phyloP scores from a whole-genome alignment of 2,329 filamentous ascomycete genomes.

The Colletotrichum sp. region DNA sequence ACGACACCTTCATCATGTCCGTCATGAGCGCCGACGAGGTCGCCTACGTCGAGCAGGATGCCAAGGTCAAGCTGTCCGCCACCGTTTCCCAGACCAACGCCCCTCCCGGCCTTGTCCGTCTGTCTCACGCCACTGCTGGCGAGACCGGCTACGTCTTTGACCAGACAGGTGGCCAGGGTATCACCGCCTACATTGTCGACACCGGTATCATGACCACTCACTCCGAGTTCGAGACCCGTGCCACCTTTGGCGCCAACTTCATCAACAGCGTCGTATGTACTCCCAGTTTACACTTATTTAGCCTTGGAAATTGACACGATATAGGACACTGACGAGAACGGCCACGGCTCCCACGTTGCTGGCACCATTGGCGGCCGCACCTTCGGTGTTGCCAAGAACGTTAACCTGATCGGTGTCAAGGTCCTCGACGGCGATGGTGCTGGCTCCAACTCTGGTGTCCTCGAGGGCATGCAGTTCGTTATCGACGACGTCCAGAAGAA shows the following conservation, averaged over 20 bases:
- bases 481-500: constrained; percentile 48
- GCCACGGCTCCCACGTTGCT: constrained; percentile 69
- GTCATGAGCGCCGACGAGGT: constrained; percentile 56
- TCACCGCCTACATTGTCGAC: constrained; percentile 69
- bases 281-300: too few species aligned
- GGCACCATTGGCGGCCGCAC: constrained; percentile 66
- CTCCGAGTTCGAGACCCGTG: constrained; percentile 61
- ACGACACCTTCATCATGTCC: constrained; percentile 52
- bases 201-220: constrained; percentile 66
- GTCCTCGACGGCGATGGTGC: constrained; percentile 57
- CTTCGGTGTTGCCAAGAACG: constrained; percentile 67
- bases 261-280: constrained; percentile 50
- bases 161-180: constrained; percentile 55
- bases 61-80: constrained; percentile 47
- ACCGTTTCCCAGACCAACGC: constrained; percentile 58
- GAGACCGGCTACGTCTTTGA: constrained; percentile 55
- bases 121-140: constrained; percentile 49
- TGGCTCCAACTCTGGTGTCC: constrained; percentile 56
- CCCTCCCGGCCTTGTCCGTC: constrained; percentile 56
- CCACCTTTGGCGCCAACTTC: constrained; percentile 58
- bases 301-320: not conserved
- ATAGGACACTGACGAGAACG: constrained; percentile 60
- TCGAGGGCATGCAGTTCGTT: constrained; percentile 65
- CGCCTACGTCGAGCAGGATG: constrained; percentile 60
- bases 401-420: constrained; percentile 63